Evolutionary conservation across 2,329 filamentous ascomycete genomes (phyloP).

Genomic region (Mycosphaerella arachidis): DNA sequence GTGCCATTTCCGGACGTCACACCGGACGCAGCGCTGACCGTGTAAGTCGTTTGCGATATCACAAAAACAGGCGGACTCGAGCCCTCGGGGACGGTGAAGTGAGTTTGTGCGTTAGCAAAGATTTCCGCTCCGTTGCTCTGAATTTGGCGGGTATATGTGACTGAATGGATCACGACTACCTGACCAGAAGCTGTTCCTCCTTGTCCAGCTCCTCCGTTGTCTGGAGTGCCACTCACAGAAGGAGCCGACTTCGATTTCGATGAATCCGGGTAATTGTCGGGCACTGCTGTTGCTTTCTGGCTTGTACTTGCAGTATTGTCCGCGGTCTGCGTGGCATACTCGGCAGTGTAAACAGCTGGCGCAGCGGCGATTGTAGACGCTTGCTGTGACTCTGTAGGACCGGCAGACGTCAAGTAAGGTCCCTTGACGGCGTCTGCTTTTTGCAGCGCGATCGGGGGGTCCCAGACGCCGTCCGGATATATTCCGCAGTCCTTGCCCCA

Average conservation of each 20-base stretch:
- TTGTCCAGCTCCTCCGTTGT: neutral
- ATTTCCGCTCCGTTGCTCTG: neutral
- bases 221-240: neutral
- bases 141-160: neutral
- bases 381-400: neutral
- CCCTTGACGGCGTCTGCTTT: neutral
- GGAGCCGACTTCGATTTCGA: neutral
- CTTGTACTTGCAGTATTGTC: neutral
- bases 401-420: neutral
- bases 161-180: neutral
- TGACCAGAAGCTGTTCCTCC: neutral
- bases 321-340: neutral
- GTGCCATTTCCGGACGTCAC: neutral
- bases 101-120: neutral
- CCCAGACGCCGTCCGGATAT: neutral
- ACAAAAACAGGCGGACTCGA: neutral
- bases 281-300: neutral
- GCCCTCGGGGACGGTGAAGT: neutral
- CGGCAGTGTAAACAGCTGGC: neutral
- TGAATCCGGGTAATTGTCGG: neutral
- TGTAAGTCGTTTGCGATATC: neutral
- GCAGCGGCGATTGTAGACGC: neutral
- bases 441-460: neutral
- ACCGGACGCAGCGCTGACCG: neutral
- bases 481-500: neutral